phyloP scores from a whole-genome alignment of 768 basidiomycete species.

The Mycena leptocephala region DNA sequence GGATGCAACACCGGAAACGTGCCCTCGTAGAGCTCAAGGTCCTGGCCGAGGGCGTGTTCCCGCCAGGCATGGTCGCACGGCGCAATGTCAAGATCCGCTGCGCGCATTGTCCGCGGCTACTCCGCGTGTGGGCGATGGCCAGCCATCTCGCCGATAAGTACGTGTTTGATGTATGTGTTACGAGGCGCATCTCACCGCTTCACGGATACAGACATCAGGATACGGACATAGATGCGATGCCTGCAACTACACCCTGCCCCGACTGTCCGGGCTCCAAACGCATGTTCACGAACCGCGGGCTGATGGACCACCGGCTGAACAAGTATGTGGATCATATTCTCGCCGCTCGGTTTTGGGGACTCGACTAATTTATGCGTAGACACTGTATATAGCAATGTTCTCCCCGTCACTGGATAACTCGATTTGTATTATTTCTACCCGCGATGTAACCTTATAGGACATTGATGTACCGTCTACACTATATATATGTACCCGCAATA shows the following conservation, averaged over 20 bases:
- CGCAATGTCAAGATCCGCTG: slow-evolving; percentile 10
- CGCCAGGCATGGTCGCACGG: not conserved
- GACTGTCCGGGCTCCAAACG: slow-evolving; percentile 8
- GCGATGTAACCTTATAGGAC: too few relatives aligned
- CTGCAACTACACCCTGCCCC: not conserved
- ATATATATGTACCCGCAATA: too few relatives aligned
- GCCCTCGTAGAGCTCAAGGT: not conserved
- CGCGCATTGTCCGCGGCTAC: not conserved
- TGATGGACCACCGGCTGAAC: slow-evolving; percentile 9
- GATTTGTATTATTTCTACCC: too few relatives aligned
- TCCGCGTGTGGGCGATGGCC: not conserved
- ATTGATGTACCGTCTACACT: too few relatives aligned
- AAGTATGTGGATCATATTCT: not conserved
- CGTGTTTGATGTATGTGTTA: not conserved
- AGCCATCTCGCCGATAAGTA: slow-evolving; percentile 6
- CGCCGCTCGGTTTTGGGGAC: too few relatives aligned
- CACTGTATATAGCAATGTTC: too few relatives aligned
- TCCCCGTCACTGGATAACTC: too few relatives aligned
- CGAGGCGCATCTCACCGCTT: too few relatives aligned
- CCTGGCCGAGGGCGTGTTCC: not conserved
- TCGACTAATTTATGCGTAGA: too few relatives aligned
- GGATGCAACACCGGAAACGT: slow-evolving; percentile 1
- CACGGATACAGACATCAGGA: not conserved
- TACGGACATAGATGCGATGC: not conserved
- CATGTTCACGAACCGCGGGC: not conserved